A percentile compares a stretch with the other conserved stretches of the same genome.
Evolutionary conservation across 306 rosid genomes (phyloP).

Genomic region (Vigna radiata): DNA sequence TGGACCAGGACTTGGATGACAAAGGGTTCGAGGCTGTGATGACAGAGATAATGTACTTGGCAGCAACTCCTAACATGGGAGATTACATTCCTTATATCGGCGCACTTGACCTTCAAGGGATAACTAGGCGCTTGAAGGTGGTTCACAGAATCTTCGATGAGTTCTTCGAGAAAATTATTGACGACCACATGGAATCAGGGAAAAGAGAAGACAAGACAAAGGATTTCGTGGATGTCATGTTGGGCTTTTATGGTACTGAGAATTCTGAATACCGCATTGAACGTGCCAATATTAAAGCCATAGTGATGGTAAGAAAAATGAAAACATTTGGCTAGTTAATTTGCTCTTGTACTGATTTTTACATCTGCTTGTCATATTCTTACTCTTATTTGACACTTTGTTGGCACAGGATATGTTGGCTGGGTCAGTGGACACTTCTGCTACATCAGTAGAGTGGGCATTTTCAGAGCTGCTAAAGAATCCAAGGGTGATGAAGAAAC

Average conservation of each 20-base stretch:
- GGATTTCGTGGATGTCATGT: slow-evolving; percentile 76
- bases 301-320: slow-evolving; percentile 54
- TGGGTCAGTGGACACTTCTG: slow-evolving; percentile 60
- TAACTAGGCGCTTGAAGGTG: slow-evolving; percentile 53
- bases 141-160: slow-evolving; percentile 56
- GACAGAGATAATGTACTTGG: slow-evolving; percentile 51
- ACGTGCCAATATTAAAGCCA: slow-evolving; percentile 65
- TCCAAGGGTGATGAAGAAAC: slow-evolving; percentile 64
- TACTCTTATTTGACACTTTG: background rate
- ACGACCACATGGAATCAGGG: slow-evolving; percentile 59
- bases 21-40: slow-evolving; percentile 63
- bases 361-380: background rate
- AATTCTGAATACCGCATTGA: slow-evolving; percentile 66
- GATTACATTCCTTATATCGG: slow-evolving; percentile 66
- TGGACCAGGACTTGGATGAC: slow-evolving; percentile 56
- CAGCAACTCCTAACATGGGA: slow-evolving; percentile 53
- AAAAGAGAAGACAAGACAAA: slow-evolving; percentile 45
- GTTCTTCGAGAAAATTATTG: slow-evolving; percentile 68
- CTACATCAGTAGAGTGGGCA: slow-evolving; percentile 63
- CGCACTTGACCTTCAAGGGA: slow-evolving; percentile 67
- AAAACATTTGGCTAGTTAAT: no score
- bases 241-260: slow-evolving; percentile 54
- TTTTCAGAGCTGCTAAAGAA: slow-evolving; percentile 60
- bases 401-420: slow-evolving; percentile 55
- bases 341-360: no score